Percentiles rank a stretch among this genome's conserved stretches.
These are phyloP conservation scores for Coccinonectria pachysandricola DNA, from an alignment of 2,329 filamentous ascomycete species.

Conservation along the genomic window DNA sequence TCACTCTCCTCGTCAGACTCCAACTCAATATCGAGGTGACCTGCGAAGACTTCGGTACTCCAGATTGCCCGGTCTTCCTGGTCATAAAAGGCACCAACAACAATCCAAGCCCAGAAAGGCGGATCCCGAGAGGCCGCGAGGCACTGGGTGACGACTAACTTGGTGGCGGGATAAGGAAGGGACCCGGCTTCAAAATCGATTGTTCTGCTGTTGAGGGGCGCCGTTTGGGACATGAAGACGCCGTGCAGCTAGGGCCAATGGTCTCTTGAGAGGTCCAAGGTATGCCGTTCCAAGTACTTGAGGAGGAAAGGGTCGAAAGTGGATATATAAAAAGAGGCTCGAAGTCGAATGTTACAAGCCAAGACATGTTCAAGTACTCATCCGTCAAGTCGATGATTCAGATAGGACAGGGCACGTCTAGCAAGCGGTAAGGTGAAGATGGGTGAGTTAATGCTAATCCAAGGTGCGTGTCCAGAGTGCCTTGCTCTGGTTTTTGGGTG, in stretches of 20 bases:
- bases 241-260: no score
- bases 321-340: no score
- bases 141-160: slow-evolving; percentile 35
- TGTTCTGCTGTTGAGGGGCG: slow-evolving; percentile 12
- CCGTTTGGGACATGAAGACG: slow-evolving; percentile 14
- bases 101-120: slow-evolving; percentile 35
- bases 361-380: slow-evolving; percentile 5
- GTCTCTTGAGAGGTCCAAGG: background rate
- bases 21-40: slow-evolving; percentile 16
- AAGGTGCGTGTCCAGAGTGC: no score
- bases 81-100: slow-evolving; percentile 39
- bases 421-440: no score
- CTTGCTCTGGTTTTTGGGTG: no score
- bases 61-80: slow-evolving; percentile 29
- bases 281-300: slow-evolving; percentile 2
- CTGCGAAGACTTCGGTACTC: slow-evolving; percentile 35
- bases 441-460: no score
- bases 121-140: slow-evolving; percentile 22
- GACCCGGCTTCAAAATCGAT: slow-evolving; percentile 19
- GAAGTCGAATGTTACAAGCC: background rate
- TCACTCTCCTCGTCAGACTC: slow-evolving; percentile 17
- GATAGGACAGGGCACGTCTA: background rate
- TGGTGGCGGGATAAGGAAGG: slow-evolving; percentile 35
- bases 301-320: background rate
- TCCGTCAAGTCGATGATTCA: slow-evolving; percentile 6